A percentile compares a stretch with the other conserved stretches of the same genome.
These are phyloP conservation scores for Paecilomyces fulvus DNA, from an alignment of 2,329 filamentous ascomycete species.

Conservation along the genomic window DNA sequence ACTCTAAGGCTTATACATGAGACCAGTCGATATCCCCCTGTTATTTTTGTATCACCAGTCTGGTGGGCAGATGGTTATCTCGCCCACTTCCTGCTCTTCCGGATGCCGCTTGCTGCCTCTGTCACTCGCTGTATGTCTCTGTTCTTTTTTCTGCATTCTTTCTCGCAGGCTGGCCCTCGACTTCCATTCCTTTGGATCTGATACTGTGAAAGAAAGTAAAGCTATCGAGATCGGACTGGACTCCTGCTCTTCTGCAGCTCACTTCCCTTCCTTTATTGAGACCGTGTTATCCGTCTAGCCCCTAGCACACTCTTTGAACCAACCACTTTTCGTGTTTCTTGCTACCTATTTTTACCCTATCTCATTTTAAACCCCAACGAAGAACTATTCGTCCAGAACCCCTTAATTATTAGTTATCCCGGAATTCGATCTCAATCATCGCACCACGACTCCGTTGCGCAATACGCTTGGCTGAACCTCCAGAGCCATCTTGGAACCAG, in stretches of 20 bases:
- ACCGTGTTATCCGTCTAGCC: background rate
- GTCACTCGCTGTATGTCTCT: background rate
- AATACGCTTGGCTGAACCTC: background rate
- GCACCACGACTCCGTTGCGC: background rate
- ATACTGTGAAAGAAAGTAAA: background rate
- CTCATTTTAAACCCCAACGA: background rate
- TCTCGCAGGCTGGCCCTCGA: conserved; percentile 1
- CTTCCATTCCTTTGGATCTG: background rate
- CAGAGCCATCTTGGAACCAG: background rate
- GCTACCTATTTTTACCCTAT: background rate
- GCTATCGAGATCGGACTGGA: background rate
- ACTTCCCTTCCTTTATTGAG: background rate
- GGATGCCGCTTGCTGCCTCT: background rate
- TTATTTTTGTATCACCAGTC: background rate
- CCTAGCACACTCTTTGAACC: background rate
- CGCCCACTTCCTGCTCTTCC: background rate
- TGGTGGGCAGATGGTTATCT: background rate
- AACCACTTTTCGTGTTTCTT: background rate
- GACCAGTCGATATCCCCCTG: background rate
- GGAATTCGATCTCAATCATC: background rate
- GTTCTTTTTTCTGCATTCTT: background rate
- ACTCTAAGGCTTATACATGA: background rate
- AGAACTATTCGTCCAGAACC: background rate
- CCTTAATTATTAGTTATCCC: background rate
- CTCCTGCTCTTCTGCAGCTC: background rate